Conservation (phyloP, 306 rosid species). For the Vicia villosa region DNA sequence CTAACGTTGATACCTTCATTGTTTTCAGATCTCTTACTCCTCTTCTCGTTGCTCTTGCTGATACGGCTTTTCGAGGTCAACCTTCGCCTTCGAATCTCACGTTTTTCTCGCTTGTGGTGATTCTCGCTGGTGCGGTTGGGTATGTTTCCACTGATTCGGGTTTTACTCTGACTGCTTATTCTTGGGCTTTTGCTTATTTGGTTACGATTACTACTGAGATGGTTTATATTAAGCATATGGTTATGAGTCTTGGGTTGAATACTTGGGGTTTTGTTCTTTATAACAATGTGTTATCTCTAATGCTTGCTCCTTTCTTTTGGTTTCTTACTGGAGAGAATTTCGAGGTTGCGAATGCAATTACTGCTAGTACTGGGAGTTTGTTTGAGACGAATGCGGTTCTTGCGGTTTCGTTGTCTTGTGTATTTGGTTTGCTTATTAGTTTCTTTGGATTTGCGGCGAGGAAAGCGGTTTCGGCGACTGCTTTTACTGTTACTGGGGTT, state of each 20-base stretch:
- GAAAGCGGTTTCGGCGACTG: slow-evolving; percentile 89
- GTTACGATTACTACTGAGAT: slow-evolving; percentile 89
- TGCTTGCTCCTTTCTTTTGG: slow-evolving; percentile 88
- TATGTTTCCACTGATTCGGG: slow-evolving; percentile 89
- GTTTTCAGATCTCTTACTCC: slow-evolving; percentile 93
- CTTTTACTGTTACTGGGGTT: slow-evolving; percentile 94
- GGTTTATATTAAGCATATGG: slow-evolving; percentile 98
- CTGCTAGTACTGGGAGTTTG: slow-evolving; percentile 53
- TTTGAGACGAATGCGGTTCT: slow-evolving; percentile 53
- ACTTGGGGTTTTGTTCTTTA: slow-evolving; percentile 95
- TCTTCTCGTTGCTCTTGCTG: slow-evolving; percentile 91
- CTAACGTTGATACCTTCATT: slow-evolving; percentile 91
- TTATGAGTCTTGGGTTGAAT: slow-evolving; percentile 83
- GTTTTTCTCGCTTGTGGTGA: slow-evolving; percentile 65
- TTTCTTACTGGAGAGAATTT: slow-evolving; percentile 78
- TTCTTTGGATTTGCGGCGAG: slow-evolving; percentile 97
- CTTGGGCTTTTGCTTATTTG: slow-evolving; percentile 94
- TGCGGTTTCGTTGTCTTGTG: slow-evolving; percentile 75
- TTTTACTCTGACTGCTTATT: slow-evolving; percentile 79
- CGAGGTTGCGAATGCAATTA: slow-evolving; percentile 66
- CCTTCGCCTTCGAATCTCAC: slow-evolving; percentile 81
- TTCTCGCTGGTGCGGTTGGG: slow-evolving; percentile 87
- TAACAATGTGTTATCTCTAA: slow-evolving; percentile 73
- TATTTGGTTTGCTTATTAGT: slow-evolving; percentile 88
- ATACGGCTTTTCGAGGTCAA: slow-evolving; percentile 72